A percentile compares a stretch with the other conserved stretches of the same genome.
Conservation (phyloP, 2,329 filamentous ascomycete genomes). For the Colletotrichum incanum region DNA sequence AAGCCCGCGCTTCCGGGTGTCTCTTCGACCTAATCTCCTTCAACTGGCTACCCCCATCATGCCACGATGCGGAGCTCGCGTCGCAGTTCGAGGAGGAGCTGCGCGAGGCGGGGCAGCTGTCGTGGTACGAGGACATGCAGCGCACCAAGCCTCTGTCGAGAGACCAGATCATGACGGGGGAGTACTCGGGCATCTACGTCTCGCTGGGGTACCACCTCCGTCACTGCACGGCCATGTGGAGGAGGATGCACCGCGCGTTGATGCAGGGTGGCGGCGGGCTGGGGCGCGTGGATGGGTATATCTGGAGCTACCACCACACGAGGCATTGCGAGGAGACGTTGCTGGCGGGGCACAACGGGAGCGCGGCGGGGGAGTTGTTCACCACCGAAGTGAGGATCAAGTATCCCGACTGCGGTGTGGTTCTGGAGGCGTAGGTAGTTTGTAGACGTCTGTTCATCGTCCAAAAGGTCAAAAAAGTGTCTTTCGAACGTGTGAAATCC, state of each 20-base stretch:
- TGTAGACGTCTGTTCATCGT: neutral
- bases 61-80: slow-evolving; percentile 36
- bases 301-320: slow-evolving; percentile 41
- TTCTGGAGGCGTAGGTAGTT: neutral
- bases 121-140: slow-evolving; percentile 28
- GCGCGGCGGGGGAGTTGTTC: slow-evolving; percentile 1
- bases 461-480: neutral
- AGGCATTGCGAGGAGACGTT: slow-evolving; percentile 39
- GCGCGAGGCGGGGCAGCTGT: slow-evolving; percentile 1
- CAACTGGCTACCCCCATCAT: slow-evolving; percentile 39
- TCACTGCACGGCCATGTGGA: slow-evolving; percentile 41
- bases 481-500: neutral
- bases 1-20: slow-evolving; percentile 36
- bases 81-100: slow-evolving; percentile 26
- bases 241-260: slow-evolving; percentile 38
- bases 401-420: slow-evolving; percentile 38
- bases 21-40: slow-evolving; percentile 36
- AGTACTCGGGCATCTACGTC: slow-evolving; percentile 27
- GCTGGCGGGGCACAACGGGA: slow-evolving; percentile 11
- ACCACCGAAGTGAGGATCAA: slow-evolving; percentile 39
- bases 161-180: slow-evolving; percentile 28
- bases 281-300: slow-evolving; percentile 31
- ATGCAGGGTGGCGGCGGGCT: slow-evolving; percentile 30
- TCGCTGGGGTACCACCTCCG: slow-evolving; percentile 33
- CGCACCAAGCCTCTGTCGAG: slow-evolving; percentile 10